phyloP scores from a whole-genome alignment of 2,329 filamentous ascomycete species.

The Calonectria leucothoes region DNA sequence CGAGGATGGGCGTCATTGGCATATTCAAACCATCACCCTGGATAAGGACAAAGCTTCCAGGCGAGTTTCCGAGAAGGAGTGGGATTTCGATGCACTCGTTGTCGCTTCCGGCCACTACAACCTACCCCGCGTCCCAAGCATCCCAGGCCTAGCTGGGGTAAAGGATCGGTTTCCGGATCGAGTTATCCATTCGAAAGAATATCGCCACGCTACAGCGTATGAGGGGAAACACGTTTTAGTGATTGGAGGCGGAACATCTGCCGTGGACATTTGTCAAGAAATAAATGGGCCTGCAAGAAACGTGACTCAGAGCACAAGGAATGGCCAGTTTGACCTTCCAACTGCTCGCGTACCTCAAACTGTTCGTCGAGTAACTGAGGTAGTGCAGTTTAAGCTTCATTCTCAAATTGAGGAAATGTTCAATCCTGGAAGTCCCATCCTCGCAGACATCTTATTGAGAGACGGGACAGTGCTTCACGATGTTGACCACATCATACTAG shows the following conservation, averaged over 20 bases:
- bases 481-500: neutral
- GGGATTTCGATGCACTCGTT: conserved; percentile 26
- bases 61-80: neutral
- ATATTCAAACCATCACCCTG: neutral
- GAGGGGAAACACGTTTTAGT: conserved; percentile 15
- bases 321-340: neutral
- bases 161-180: neutral
- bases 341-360: neutral
- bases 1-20: neutral
- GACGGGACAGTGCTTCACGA: neutral
- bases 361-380: neutral
- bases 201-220: neutral
- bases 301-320: neutral
- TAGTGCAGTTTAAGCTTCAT: neutral
- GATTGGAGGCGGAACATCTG: neutral
- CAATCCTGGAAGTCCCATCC: neutral
- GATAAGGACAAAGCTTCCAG: neutral
- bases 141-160: conserved; percentile 18
- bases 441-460: neutral
- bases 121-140: conserved; percentile 26
- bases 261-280: neutral
- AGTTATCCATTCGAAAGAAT: conserved; percentile 30
- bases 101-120: conserved; percentile 31
- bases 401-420: neutral
- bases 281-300: neutral